A percentile compares a stretch with the other conserved stretches of the same genome.
These are phyloP conservation scores for Leptomonas pyrrhocoris DNA, from an alignment of 208 protist species.

Conservation along the genomic window DNA sequence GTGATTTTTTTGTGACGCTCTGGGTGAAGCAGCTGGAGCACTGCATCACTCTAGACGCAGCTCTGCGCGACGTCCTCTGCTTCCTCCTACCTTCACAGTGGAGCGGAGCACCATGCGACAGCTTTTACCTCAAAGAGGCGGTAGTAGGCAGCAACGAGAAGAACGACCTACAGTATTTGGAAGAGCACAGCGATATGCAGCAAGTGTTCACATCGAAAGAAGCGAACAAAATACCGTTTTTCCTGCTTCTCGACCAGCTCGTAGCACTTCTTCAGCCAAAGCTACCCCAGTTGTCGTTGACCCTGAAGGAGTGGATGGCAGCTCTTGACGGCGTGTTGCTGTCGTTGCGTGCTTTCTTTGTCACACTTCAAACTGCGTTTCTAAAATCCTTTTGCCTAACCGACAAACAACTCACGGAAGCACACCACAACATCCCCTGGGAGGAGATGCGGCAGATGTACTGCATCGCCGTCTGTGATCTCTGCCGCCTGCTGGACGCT, in stretches of 20 bases:
- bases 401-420: background rate
- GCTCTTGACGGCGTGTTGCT: background rate
- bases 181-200: background rate
- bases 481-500: slow-evolving; percentile 13
- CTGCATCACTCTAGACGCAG: background rate
- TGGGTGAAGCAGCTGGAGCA: slow-evolving; percentile 11
- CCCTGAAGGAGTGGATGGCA: slow-evolving; percentile 3
- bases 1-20: slow-evolving; percentile 5
- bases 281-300: background rate
- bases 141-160: background rate
- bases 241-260: slow-evolving; percentile 3
- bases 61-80: background rate
- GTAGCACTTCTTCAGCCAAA: slow-evolving; percentile 11
- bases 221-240: background rate
- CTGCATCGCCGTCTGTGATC: slow-evolving; percentile 9
- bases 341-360: slow-evolving; percentile 1
- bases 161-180: background rate
- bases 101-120: slow-evolving; percentile 10
- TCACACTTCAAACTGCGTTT: background rate
- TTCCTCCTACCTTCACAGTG: slow-evolving; percentile 22
- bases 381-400: slow-evolving; percentile 12
- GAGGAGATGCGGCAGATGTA: background rate
- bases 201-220: background rate
- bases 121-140: background rate
- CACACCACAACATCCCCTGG: slow-evolving; percentile 1